Evolutionary conservation across 768 basidiomycete genomes (phyloP).

Genomic region (Russula brevipes): DNA sequence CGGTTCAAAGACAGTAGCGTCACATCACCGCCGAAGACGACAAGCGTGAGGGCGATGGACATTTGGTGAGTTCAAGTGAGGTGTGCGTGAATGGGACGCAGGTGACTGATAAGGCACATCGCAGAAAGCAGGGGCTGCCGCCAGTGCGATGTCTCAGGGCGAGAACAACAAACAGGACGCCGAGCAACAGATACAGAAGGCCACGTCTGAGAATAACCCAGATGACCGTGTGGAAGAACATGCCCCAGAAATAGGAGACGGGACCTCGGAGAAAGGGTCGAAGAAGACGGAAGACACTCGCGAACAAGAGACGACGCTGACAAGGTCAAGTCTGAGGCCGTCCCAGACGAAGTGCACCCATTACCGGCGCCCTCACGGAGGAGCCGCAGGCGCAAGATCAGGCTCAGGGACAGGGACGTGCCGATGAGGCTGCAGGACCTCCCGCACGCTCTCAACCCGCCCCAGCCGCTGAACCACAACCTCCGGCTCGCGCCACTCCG

Average conservation of each 20-base stretch:
- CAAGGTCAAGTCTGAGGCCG: conserved; percentile 1
- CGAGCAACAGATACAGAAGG: not conserved
- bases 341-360: not conserved
- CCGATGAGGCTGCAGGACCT: not conserved
- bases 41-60: not conserved
- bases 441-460: not conserved
- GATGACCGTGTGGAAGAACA: not conserved
- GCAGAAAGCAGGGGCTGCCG: not conserved
- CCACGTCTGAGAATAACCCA: not conserved
- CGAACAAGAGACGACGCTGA: not conserved
- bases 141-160: not conserved
- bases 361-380: not conserved
- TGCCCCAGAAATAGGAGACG: not conserved
- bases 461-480: not conserved
- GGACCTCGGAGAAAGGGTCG: not conserved
- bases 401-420: not conserved
- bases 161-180: not conserved
- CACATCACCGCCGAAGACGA: not conserved
- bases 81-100: too few species aligned
- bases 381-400: not conserved
- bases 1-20: not conserved
- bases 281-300: not conserved
- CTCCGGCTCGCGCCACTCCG: not conserved
- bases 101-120: not conserved
- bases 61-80: not conserved